These are phyloP conservation scores for Wallacemonas sp. DNA, from an alignment of 208 protist species.

Conservation along the genomic window DNA sequence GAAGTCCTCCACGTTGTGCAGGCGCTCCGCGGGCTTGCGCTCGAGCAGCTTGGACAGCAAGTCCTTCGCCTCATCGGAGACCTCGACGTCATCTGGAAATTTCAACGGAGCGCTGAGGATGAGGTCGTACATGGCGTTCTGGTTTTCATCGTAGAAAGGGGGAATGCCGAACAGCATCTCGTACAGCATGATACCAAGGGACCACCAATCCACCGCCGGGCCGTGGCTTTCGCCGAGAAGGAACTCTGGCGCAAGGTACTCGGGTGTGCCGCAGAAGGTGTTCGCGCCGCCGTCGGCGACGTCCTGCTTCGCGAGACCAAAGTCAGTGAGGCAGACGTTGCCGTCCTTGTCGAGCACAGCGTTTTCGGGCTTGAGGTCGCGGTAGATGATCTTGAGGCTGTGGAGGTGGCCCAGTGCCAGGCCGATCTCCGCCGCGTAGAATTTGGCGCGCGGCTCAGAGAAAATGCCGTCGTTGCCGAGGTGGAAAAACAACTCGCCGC, in stretches of 20 bases:
- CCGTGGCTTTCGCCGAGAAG: conserved; percentile 88
- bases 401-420: conserved; percentile 92
- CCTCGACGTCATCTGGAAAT: conserved; percentile 50
- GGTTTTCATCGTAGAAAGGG: conserved; percentile 93
- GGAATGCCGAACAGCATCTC: conserved; percentile 95
- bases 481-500: conserved; percentile 91
- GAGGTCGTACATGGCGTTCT: conserved; percentile 77
- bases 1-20: conserved; percentile 82
- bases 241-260: conserved; percentile 94
- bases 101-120: conserved; percentile 68
- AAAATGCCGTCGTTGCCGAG: conserved; percentile 61
- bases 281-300: conserved; percentile 39
- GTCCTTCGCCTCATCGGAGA: conserved; percentile 52
- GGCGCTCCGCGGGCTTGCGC: conserved; percentile 65
- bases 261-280: conserved; percentile 90
- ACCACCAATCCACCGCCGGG: conserved; percentile 97
- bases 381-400: conserved; percentile 90
- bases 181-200: conserved; percentile 95
- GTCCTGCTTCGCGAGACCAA: conserved; percentile 87
- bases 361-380: conserved; percentile 93
- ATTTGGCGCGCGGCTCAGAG: conserved; percentile 73
- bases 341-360: conserved; percentile 83
- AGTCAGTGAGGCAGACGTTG: conserved; percentile 89
- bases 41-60: conserved; percentile 80
- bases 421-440: conserved; percentile 92